A percentile compares a stretch with the other conserved stretches of the same genome.
Conservation (phyloP, 305 asterid species). For the Salvia sclarea region DNA sequence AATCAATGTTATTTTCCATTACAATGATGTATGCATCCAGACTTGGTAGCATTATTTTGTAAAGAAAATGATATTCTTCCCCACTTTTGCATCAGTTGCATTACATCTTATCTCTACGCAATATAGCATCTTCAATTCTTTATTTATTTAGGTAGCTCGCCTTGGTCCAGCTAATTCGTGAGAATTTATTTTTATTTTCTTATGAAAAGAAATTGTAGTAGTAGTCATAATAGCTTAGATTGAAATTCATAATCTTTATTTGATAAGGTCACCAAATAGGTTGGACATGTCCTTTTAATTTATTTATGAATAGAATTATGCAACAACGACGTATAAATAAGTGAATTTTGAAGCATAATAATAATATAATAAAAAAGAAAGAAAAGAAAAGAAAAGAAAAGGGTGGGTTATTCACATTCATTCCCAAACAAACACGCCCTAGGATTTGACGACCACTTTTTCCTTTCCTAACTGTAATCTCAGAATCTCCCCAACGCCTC, state of each 20-base stretch:
- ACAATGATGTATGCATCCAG: not conserved
- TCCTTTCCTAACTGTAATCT: conserved; percentile 20
- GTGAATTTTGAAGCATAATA: too few relatives aligned
- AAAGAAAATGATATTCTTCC: not conserved
- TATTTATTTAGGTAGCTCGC: not conserved
- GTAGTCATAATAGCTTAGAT: too few relatives aligned
- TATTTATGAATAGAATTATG: too few relatives aligned
- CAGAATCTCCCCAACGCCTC: conserved; percentile 27
- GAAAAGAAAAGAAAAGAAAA: not conserved
- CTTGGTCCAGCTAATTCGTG: not conserved
- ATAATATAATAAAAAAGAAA: not conserved
- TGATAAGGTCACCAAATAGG: too few relatives aligned
- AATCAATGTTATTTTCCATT: not conserved
- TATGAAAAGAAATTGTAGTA: too few relatives aligned
- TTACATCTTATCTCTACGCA: not conserved
- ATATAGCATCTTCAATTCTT: not conserved
- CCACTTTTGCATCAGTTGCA: not conserved
- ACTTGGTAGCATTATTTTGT: too few relatives aligned
- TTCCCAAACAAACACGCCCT: conserved; percentile 47
- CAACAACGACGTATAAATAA: too few relatives aligned
- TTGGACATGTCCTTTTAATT: too few relatives aligned
- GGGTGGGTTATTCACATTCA: conserved; percentile 27
- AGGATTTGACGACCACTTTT: conserved; percentile 36
- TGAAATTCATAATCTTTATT: too few relatives aligned
- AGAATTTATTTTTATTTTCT: too few relatives aligned